A percentile compares a stretch with the other conserved stretches of the same genome.
phyloP scores from a whole-genome alignment of 176 grass and related monocot species.

The Melocanna baccifera region DNA sequence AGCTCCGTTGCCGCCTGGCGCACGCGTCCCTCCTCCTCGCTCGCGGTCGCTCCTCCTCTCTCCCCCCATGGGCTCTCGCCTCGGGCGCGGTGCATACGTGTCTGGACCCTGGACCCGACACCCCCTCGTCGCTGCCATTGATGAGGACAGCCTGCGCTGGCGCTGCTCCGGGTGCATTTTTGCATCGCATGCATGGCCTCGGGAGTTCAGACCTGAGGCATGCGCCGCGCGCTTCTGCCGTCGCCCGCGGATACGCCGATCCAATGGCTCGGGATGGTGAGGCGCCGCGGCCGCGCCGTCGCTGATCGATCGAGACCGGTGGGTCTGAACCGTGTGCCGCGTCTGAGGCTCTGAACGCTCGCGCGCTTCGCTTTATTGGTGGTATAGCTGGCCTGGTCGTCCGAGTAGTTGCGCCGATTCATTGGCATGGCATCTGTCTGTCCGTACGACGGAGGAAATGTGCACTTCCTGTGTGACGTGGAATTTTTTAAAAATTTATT shows the following conservation, averaged over 20 bases:
- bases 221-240: neutral
- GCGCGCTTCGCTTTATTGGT: neutral
- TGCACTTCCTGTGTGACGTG: neutral
- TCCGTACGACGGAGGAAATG: neutral
- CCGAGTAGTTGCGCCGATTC: conserved; percentile 36
- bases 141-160: conserved; percentile 27
- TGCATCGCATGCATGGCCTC: neutral
- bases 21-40: neutral
- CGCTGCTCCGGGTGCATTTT: neutral
- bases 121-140: conserved; percentile 12
- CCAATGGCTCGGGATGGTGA: neutral
- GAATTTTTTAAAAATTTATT: too few species aligned
- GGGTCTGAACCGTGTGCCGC: neutral
- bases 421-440: conserved; percentile 6
- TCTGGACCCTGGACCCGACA: neutral
- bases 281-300: neutral
- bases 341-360: neutral
- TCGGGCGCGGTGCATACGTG: neutral
- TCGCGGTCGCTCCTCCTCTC: neutral
- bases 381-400: neutral
- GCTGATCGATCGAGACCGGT: neutral
- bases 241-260: too few species aligned
- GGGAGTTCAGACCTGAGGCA: neutral
- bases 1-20: conserved; percentile 23
- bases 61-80: neutral